Evolutionary conservation across 2,329 filamentous ascomycete species (phyloP).

Genomic region (Colletotrichum spinosum): DNA sequence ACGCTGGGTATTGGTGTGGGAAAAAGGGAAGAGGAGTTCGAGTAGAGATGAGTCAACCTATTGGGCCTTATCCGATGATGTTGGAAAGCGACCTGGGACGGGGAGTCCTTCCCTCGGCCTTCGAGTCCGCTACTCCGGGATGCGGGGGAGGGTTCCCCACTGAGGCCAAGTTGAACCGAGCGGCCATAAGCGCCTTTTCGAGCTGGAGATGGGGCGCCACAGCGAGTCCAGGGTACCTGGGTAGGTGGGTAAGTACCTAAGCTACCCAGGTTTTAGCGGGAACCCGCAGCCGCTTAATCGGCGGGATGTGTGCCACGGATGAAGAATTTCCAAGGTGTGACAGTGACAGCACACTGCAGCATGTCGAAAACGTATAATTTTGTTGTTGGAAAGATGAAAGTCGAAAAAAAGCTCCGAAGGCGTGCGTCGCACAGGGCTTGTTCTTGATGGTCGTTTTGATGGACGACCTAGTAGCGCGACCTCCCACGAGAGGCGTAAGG

Average conservation of each 20-base stretch:
- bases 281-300: constrained; percentile 18
- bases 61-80: constrained; percentile 18
- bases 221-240: no score
- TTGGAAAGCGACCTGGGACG: background rate
- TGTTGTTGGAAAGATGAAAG: constrained; percentile 3
- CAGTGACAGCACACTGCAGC: constrained; percentile 23
- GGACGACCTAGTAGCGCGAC: constrained; percentile 9
- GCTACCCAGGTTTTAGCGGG: constrained; percentile 4
- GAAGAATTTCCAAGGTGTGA: constrained; percentile 25
- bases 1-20: background rate
- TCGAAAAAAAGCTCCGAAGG: constrained; percentile 1
- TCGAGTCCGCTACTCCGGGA: no score
- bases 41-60: constrained; percentile 29
- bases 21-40: no score
- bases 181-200: constrained; percentile 1
- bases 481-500: constrained; percentile 15
- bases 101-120: no score
- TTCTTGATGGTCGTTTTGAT: constrained; percentile 5
- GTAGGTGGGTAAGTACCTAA: no score
- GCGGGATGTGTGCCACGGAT: constrained; percentile 29
- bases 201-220: constrained; percentile 7
- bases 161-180: no score
- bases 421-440: constrained; percentile 31
- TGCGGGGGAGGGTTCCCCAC: no score
- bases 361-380: constrained; percentile 30